Evolutionary conservation across 2,329 filamentous ascomycete species (phyloP).

Genomic region (Ophiostoma ulmi): DNA sequence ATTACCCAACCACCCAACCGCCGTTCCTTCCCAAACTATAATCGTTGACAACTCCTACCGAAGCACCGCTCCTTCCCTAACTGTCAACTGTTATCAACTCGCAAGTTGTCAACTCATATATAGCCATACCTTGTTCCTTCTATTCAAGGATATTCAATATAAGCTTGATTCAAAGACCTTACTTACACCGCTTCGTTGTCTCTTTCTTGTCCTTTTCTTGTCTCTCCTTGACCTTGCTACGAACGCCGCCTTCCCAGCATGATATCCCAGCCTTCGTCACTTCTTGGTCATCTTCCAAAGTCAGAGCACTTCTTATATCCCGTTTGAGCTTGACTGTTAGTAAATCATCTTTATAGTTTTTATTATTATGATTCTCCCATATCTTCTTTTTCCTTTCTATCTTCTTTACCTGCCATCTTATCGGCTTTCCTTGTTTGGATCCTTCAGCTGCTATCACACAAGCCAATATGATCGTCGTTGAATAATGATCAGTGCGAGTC

Average conservation of each 20-base stretch:
- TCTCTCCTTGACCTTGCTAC: not conserved
- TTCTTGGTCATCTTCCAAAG: not conserved
- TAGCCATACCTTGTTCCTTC: not conserved
- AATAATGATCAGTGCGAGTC: not conserved
- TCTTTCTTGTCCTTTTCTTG: not conserved
- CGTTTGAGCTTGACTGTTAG: not conserved
- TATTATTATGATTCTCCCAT: not conserved
- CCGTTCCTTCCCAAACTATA: not conserved
- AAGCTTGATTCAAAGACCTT: not conserved
- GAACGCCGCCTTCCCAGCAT: not conserved
- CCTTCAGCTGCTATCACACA: conserved; percentile 3
- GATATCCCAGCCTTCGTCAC: not conserved
- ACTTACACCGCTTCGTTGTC: not conserved
- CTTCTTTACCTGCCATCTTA: not conserved
- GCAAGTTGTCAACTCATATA: not conserved
- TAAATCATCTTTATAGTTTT: not conserved
- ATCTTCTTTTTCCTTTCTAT: not conserved
- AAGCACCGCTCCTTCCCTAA: too few species aligned
- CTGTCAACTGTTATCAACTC: not conserved
- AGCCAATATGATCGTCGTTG: not conserved
- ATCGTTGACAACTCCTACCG: not conserved
- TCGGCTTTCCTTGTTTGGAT: not conserved
- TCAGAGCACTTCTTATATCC: not conserved
- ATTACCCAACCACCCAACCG: not conserved
- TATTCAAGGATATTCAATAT: not conserved